Conservation (phyloP, 345 rosid species). For the Aquilaria yunnanensis region DNA sequence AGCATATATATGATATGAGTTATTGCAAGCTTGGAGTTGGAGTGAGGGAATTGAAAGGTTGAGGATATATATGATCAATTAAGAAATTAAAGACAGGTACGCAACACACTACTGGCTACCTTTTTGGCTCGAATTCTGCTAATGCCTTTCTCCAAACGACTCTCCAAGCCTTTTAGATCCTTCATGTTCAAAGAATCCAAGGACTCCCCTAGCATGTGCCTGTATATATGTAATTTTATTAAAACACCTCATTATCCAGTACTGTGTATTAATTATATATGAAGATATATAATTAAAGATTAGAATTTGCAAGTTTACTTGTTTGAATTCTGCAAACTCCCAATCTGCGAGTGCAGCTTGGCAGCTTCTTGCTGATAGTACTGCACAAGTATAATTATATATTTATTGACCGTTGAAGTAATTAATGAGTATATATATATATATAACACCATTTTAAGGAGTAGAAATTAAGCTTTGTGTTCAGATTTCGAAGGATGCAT, state of each 20-base stretch:
- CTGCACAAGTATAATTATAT: too few relatives aligned
- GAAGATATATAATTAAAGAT: not conserved
- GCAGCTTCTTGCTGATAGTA: conserved; percentile 87
- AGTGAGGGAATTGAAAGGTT: not conserved
- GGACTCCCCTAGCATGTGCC: conserved; percentile 86
- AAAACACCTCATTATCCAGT: not conserved
- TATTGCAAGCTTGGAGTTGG: too few relatives aligned
- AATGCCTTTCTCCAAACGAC: conserved; percentile 81
- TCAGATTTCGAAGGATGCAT: not conserved
- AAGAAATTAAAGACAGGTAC: not conserved
- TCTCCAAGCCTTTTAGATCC: conserved; percentile 87
- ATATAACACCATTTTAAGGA: conserved; percentile 10
- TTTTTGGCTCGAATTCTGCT: conserved; percentile 82
- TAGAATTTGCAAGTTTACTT: conserved; percentile 28
- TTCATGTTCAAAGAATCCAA: conserved; percentile 63
- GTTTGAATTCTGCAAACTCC: conserved; percentile 75
- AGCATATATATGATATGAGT: not conserved
- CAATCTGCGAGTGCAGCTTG: conserved; percentile 80
- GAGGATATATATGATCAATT: not conserved
- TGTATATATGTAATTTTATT: conserved; percentile 18
- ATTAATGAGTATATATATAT: too few relatives aligned
- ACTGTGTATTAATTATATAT: not conserved
- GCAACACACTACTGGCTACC: conserved; percentile 29
- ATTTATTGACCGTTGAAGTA: too few relatives aligned
- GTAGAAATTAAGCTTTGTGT: not conserved